Percentiles rank a stretch among this genome's conserved stretches.
Conservation (phyloP, 108 stramenopile species). For the Nitzschia palea region DNA sequence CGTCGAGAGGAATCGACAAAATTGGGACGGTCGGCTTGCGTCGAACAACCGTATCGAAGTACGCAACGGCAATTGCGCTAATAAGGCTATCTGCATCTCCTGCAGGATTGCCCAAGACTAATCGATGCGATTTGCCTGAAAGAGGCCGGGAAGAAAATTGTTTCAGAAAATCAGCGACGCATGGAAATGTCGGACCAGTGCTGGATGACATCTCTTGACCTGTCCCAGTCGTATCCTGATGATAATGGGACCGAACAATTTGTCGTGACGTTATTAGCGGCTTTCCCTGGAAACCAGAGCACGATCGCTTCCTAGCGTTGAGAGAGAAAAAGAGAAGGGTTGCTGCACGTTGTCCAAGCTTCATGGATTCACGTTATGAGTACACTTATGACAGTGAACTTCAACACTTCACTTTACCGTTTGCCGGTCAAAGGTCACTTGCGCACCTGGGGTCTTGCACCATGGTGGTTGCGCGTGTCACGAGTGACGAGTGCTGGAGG, state of each 20-base stretch:
- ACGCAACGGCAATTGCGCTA: constrained; percentile 67
- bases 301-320: no score
- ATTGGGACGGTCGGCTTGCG: constrained; percentile 33
- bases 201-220: background rate
- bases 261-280: no score
- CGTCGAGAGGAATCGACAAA: constrained; percentile 35
- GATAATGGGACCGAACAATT: no score
- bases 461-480: no score
- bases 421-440: no score
- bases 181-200: background rate
- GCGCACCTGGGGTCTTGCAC: no score
- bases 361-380: background rate
- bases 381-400: no score
- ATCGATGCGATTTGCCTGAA: no score
- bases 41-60: constrained; percentile 45
- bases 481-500: no score
- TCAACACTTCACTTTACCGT: no score
- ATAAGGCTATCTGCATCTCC: constrained; percentile 86
- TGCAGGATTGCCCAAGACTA: constrained; percentile 82
- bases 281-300: no score
- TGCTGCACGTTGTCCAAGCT: background rate
- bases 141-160: background rate
- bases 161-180: background rate
- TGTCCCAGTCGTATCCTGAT: no score
- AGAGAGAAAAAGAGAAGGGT: background rate